Conservation (phyloP, 495 filamentous ascomycete genomes). For the Xylaria venustula region DNA sequence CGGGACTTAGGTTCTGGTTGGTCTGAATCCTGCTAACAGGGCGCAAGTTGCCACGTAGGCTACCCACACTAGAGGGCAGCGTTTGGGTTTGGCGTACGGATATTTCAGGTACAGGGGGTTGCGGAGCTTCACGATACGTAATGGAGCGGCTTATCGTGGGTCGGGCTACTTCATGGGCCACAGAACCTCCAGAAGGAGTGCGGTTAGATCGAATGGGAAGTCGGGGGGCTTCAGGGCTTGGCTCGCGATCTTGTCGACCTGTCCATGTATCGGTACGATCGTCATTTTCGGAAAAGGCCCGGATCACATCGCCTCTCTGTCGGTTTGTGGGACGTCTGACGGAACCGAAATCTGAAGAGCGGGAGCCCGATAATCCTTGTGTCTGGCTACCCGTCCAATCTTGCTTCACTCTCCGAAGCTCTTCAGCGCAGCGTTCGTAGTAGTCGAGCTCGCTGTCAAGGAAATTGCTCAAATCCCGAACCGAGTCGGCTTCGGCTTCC, state of each 20-base stretch:
- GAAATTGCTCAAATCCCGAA: conserved; percentile 76
- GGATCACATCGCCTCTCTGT: conserved; percentile 47
- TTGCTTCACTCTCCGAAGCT: conserved; percentile 51
- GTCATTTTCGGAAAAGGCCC: conserved; percentile 42
- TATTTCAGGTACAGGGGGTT: conserved; percentile 27
- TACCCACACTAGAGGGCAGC: conserved; percentile 31
- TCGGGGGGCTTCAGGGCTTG: conserved; percentile 43
- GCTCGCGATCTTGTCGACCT: conserved; percentile 37
- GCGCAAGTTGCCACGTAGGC: conserved; percentile 41
- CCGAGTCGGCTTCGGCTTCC: conserved; percentile 81
- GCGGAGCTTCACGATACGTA: conserved; percentile 35
- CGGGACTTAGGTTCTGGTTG: conserved; percentile 55
- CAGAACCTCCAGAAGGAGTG: conserved; percentile 41
- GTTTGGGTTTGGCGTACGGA: conserved; percentile 29
- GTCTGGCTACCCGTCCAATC: conserved; percentile 39
- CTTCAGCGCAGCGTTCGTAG: conserved; percentile 84
- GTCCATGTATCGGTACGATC: conserved; percentile 33
- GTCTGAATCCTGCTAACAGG: conserved; percentile 43
- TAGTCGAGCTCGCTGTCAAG: conserved; percentile 89
- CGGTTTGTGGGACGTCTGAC: conserved; percentile 32
- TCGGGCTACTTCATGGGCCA: conserved; percentile 44
- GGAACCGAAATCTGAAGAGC: conserved; percentile 16
- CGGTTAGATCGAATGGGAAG: conserved; percentile 61
- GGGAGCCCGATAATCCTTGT: conserved; percentile 26
- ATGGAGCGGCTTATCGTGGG: conserved; percentile 37